Evolutionary conservation across 805 yeast species (phyloP), one percentile per base, ranked within the genome.

Genomic region (Schwanniomyces pseudopolymorphus): DNA sequence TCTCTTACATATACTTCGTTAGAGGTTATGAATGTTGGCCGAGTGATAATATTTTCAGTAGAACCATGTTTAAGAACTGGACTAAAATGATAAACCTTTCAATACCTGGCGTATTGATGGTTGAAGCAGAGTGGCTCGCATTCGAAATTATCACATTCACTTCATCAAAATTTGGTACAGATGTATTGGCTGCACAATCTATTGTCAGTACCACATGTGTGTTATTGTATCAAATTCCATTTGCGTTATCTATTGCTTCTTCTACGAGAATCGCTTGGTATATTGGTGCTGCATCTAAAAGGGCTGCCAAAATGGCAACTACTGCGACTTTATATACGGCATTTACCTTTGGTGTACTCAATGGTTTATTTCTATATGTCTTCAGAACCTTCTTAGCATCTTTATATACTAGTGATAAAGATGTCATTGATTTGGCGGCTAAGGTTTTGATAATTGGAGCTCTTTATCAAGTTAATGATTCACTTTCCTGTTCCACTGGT

Each of bases 181-280:
- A 72, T 4, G 78, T 78, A 1, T 69, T 86, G 53, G 94, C 89
- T 7, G 87, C 92, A 0, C 91, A 86, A 64, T 80, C 87, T 2
- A 84, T 86, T 44, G 77, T 85, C 11, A 72, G 87, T 20, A 85
- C 90, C 1, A 77, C 85, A 42, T 83, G 87, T 46, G 81, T 84
- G 0, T 61, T 87, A 43, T 70, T 84, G 17, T 87, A 84, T 60
- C 94, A 87, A 61, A 69, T 86, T 4, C 91, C 91, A 19, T 84
- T 87, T 59, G 89, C 90, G 13, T 76, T 85, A 33, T 81, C 88
- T 7, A 84, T 87, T 45, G 87, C 91, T 3, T 79, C 87, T 0
- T 81, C 89, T 10, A 85, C 92, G 1, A 76, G 92, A 63, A 78
- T 86, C 17, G 92, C 92, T 4, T 84, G 87, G 74, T 84, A 74